Conservation (phyloP, 2,329 filamentous ascomycete genomes). For the Neofusicoccum sp. region DNA sequence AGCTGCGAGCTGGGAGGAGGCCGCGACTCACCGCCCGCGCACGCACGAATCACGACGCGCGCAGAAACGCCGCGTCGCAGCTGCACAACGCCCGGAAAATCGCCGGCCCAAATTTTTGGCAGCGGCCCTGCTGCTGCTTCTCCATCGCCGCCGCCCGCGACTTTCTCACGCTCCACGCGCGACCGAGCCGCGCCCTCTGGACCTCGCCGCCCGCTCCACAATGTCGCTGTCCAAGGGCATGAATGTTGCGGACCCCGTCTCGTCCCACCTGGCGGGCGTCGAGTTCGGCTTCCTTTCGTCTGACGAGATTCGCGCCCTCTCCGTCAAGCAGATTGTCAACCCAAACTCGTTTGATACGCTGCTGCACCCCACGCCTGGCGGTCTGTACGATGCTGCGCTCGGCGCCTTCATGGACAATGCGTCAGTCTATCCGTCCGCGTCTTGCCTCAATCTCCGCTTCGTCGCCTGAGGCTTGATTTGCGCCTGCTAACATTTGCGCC, state of each 20-base stretch:
- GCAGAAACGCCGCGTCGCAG: neutral
- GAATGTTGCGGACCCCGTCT: constrained; percentile 67
- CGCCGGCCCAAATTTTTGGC: constrained; percentile 17
- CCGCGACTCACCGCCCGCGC: neutral
- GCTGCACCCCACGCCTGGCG: constrained; percentile 83
- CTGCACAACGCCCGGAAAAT: constrained; percentile 1
- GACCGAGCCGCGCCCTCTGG: neutral
- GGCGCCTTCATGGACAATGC: constrained; percentile 84
- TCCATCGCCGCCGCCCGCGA: constrained; percentile 1
- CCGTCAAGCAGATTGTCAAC: constrained; percentile 84
- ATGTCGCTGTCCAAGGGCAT: constrained; percentile 25
- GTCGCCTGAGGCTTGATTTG: neutral
- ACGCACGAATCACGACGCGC: neutral
- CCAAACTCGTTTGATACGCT: constrained; percentile 91
- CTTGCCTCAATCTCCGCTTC: constrained; percentile 11
- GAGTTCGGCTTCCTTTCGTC: constrained; percentile 84
- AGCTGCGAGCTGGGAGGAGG: no score
- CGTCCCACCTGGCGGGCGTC: constrained; percentile 79
- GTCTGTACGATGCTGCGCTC: constrained; percentile 87
- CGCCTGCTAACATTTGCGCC: neutral
- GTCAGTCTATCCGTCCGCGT: constrained; percentile 51
- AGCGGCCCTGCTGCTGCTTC: neutral
- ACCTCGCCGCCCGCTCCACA: neutral
- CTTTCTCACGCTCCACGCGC: constrained; percentile 7
- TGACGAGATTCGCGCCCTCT: constrained; percentile 81